phyloP scores from a whole-genome alignment of 2,329 filamentous ascomycete genomes.

The Ophiostoma sp. region DNA sequence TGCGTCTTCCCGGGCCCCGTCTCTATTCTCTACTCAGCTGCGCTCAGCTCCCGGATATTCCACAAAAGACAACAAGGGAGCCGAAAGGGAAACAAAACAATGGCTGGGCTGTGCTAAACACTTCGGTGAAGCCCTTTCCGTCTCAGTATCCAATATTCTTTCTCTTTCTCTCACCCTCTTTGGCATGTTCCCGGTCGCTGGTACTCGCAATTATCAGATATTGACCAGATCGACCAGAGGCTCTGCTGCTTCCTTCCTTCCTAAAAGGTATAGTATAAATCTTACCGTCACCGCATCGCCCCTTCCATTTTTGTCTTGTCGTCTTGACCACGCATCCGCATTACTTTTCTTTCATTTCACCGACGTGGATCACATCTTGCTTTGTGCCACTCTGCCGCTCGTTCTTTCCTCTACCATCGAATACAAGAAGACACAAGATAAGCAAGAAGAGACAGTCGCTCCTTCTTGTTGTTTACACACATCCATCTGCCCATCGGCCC shows the following conservation, averaged over 20 bases:
- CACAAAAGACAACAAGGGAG: neutral
- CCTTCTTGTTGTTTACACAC: conserved; percentile 15
- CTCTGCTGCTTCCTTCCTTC: neutral
- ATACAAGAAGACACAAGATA: neutral
- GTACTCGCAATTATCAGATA: neutral
- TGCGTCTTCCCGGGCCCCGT: neutral
- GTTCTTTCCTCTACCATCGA: neutral
- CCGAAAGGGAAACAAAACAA: neutral
- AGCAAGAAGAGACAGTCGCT: conserved; percentile 5
- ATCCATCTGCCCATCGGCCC: neutral
- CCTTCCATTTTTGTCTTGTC: neutral
- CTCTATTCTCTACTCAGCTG: neutral
- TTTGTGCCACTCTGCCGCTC: neutral
- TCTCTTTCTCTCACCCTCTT: neutral
- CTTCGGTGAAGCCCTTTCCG: neutral
- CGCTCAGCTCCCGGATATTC: neutral
- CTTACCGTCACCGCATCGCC: neutral
- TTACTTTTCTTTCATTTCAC: neutral
- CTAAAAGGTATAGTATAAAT: neutral
- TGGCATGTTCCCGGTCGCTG: neutral
- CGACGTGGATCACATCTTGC: neutral
- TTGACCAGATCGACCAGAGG: neutral
- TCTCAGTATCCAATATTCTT: neutral
- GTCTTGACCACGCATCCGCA: neutral
- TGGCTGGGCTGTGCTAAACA: neutral